Evolutionary conservation across 2,329 filamentous ascomycete genomes (phyloP).

Genomic region (Cordyceps fumosorosea): DNA sequence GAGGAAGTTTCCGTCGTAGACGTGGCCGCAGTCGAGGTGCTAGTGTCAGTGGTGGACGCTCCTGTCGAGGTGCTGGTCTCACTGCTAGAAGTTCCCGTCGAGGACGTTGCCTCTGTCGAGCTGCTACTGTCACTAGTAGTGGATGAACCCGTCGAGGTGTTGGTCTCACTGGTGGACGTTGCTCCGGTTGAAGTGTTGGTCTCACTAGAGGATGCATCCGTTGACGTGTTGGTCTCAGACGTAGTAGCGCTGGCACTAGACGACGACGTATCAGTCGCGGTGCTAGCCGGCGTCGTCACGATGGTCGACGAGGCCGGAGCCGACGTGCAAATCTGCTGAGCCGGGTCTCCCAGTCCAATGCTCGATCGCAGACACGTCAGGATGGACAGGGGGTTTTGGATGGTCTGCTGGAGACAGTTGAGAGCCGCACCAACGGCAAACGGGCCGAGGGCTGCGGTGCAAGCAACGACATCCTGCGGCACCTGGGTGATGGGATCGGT

Average conservation of each 20-base stretch:
- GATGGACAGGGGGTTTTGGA: neutral
- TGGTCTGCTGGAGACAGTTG: constrained; percentile 5
- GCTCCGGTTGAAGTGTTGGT: neutral
- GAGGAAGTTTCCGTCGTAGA: too few species aligned
- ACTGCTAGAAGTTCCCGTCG: too few species aligned
- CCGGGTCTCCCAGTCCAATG: neutral
- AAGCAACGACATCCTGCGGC: neutral
- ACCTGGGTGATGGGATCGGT: neutral
- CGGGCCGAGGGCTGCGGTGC: constrained; percentile 12
- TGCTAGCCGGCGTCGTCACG: neutral
- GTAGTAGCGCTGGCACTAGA: neutral
- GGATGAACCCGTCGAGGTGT: too few species aligned
- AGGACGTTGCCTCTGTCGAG: neutral
- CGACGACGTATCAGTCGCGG: neutral
- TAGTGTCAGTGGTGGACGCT: neutral
- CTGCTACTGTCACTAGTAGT: neutral
- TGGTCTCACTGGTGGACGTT: neutral
- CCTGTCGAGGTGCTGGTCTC: neutral
- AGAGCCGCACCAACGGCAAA: constrained; percentile 8
- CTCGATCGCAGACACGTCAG: neutral
- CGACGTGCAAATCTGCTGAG: neutral
- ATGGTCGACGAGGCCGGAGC: neutral
- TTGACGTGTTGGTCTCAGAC: neutral
- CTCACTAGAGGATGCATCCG: neutral
- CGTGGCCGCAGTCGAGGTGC: too few species aligned